phyloP scores from a whole-genome alignment of 2,329 filamentous ascomycete species.

The Claviceps pazoutovae region DNA sequence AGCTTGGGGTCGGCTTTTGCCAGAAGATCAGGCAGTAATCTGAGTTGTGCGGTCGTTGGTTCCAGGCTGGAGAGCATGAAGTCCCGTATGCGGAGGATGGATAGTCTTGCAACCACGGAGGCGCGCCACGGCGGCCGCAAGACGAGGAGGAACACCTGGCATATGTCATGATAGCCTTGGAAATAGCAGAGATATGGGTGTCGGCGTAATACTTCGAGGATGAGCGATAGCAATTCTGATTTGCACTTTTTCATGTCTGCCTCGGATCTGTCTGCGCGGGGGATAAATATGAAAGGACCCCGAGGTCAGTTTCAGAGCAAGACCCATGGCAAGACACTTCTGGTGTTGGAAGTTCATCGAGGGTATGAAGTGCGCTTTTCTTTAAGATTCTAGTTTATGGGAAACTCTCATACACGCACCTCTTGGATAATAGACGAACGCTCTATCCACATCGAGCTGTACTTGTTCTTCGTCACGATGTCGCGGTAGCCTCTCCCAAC shows the following conservation, averaged over 20 bases:
- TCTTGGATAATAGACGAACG: slow-evolving; percentile 92
- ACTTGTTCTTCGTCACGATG: slow-evolving; percentile 89
- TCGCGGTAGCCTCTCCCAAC: slow-evolving; percentile 51
- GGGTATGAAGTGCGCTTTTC: not conserved
- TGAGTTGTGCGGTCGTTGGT: slow-evolving; percentile 73
- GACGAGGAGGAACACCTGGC: slow-evolving; percentile 84
- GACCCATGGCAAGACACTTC: not conserved
- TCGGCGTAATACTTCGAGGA: slow-evolving; percentile 64
- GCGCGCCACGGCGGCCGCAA: slow-evolving; percentile 49
- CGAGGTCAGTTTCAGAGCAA: not conserved
- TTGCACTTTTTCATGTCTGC: slow-evolving; percentile 59
- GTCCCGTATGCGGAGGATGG: slow-evolving; percentile 79
- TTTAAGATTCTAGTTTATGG: not conserved
- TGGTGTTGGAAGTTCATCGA: not conserved
- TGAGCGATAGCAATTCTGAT: slow-evolving; percentile 62
- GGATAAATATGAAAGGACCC: not conserved
- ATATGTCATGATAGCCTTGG: slow-evolving; percentile 97
- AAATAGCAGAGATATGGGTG: slow-evolving; percentile 87
- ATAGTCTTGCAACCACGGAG: slow-evolving; percentile 62
- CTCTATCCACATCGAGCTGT: slow-evolving; percentile 77
- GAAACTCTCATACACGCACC: slow-evolving; percentile 31
- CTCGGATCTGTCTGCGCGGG: slow-evolving; percentile 46
- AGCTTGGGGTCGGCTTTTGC: slow-evolving; percentile 56
- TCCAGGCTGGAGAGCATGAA: slow-evolving; percentile 89
- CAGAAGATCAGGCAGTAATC: slow-evolving; percentile 72